Conservation (phyloP, 768 basidiomycete genomes). For the Coprinopsis marcescibilis region DNA sequence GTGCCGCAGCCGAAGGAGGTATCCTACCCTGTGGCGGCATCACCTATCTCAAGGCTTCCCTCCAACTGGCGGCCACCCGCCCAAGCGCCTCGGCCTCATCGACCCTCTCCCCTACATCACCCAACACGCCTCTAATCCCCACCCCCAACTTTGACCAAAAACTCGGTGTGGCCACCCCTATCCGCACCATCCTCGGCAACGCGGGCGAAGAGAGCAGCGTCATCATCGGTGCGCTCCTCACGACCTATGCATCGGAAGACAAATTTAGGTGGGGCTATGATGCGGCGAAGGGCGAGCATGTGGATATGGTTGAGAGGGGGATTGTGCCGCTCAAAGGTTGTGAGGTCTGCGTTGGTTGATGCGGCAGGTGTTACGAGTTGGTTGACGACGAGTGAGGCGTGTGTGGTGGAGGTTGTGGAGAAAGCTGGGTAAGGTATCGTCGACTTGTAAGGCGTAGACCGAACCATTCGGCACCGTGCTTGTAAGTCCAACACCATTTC, state of each 20-base stretch:
- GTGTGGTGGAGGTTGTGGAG: conserved; percentile 94
- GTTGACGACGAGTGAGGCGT: conserved; percentile 89
- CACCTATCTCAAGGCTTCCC: conserved; percentile 81
- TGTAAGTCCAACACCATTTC: too few species aligned
- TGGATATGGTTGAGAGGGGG: conserved; percentile 91
- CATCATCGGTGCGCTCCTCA: conserved; percentile 82
- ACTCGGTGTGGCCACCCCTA: conserved; percentile 90
- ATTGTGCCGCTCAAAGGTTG: conserved; percentile 94
- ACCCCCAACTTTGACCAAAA: conserved; percentile 97
- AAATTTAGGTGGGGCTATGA: conserved; percentile 89
- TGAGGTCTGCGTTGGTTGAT: conserved; percentile 87
- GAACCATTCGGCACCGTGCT: too few species aligned
- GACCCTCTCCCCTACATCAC: conserved; percentile 42
- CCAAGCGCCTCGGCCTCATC: conserved; percentile 44
- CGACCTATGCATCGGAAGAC: conserved; percentile 48
- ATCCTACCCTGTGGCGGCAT: conserved; percentile 96
- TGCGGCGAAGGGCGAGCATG: conserved; percentile 85
- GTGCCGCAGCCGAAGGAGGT: conserved; percentile 97
- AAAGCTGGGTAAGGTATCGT: too few species aligned
- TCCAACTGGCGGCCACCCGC: conserved; percentile 60
- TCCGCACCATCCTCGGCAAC: conserved; percentile 88
- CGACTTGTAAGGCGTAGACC: too few species aligned
- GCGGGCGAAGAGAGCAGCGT: conserved; percentile 93
- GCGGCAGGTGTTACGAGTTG: conserved; percentile 91
- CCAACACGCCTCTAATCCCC: conserved; percentile 58